Evolutionary conservation across 129 eudicot species (phyloP).

Genomic region (Flaveria sonorensis): DNA sequence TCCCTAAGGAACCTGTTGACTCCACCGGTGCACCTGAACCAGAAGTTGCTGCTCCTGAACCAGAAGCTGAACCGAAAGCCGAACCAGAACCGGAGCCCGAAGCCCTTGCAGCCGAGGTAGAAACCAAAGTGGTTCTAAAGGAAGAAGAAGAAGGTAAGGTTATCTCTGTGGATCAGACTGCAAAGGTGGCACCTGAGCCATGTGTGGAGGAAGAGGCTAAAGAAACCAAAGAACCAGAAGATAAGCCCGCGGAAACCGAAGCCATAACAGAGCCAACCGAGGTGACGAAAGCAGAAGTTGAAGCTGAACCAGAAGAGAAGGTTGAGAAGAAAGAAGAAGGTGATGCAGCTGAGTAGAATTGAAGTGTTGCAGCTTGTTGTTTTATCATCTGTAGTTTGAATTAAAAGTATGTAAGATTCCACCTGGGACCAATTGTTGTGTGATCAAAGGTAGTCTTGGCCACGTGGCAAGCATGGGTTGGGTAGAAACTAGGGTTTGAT

Average conservation of each 20-base stretch:
- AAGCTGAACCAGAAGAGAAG: slow-evolving; percentile 27
- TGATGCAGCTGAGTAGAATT: slow-evolving; percentile 23
- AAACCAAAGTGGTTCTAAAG: slow-evolving; percentile 31
- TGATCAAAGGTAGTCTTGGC: slow-evolving; percentile 36
- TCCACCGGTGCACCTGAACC: neutral
- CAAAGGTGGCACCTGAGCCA: slow-evolving; percentile 58
- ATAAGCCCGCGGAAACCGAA: slow-evolving; percentile 3
- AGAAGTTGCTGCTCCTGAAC: neutral
- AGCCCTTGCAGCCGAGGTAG: slow-evolving; percentile 43
- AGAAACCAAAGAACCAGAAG: slow-evolving; percentile 21
- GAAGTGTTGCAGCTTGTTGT: slow-evolving; percentile 3
- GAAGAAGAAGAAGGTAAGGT: slow-evolving; percentile 30
- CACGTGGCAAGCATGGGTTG: slow-evolving; percentile 41
- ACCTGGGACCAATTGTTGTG: slow-evolving; percentile 29
- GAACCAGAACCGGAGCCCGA: slow-evolving; percentile 26
- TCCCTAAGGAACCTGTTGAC: slow-evolving; percentile 8
- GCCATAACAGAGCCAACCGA: slow-evolving; percentile 24
- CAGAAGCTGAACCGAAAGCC: neutral
- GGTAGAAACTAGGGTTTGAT: slow-evolving; percentile 22
- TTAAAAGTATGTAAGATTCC: slow-evolving; percentile 32
- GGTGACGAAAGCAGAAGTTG: slow-evolving; percentile 19
- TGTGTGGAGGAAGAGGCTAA: slow-evolving; percentile 29
- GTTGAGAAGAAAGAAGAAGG: slow-evolving; percentile 28
- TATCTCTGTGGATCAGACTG: slow-evolving; percentile 29
- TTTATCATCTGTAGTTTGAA: slow-evolving; percentile 20